Evolutionary conservation across 495 filamentous ascomycete genomes (phyloP).

Genomic region (Penicillium malachiteum): DNA sequence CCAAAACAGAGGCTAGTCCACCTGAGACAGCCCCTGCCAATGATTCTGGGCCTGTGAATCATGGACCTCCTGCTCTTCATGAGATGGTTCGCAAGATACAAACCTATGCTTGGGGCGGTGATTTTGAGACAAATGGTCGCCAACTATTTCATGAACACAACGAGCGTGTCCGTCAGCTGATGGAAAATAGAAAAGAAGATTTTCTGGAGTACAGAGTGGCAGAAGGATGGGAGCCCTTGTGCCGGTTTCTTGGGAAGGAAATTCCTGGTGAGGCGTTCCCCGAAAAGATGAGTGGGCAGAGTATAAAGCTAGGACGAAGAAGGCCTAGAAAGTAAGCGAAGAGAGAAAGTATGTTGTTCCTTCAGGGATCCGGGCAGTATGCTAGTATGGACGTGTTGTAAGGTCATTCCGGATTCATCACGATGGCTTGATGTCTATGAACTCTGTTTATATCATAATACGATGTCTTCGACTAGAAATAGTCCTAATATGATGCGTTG

Average conservation of each 20-base stretch:
- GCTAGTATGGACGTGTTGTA: no score
- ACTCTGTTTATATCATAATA: no score
- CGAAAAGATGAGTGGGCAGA: neutral
- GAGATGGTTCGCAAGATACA: constrained; percentile 1
- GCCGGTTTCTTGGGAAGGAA: neutral
- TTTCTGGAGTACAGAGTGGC: neutral
- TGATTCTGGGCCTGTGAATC: neutral
- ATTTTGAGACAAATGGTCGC: neutral
- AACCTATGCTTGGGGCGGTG: neutral
- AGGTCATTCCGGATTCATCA: no score
- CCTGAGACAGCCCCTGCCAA: neutral
- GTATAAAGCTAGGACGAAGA: neutral
- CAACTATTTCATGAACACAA: neutral
- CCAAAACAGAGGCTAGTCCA: neutral
- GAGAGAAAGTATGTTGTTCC: no score
- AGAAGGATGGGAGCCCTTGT: neutral
- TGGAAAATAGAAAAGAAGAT: neutral
- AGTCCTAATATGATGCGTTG: no score
- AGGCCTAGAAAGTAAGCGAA: no score
- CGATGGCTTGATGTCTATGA: no score
- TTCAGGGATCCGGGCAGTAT: no score
- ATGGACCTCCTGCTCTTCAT: neutral
- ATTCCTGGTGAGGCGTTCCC: neutral
- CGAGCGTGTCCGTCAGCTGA: constrained; percentile 1
- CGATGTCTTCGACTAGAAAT: no score